Evolutionary conservation across 2,329 filamentous ascomycete species (phyloP).

Genomic region (Helotiales sp.): DNA sequence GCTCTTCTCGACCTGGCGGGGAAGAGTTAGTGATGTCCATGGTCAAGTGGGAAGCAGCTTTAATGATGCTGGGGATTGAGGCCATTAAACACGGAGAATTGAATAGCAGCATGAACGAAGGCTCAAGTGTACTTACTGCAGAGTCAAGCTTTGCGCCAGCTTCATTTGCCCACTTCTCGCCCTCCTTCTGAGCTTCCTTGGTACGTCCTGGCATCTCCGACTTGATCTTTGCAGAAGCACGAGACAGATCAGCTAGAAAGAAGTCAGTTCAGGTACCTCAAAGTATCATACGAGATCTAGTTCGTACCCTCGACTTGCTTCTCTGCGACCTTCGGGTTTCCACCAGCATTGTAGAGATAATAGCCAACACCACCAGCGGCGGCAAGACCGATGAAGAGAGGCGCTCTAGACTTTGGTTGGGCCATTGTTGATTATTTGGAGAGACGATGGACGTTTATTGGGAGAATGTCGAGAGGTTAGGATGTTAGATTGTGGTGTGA

Average conservation of each 20-base stretch:
- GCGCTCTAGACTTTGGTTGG: constrained; percentile 45
- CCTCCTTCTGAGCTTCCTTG: constrained; percentile 68
- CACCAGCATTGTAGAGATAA: constrained; percentile 89
- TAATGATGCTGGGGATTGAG: neutral
- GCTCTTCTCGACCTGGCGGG: constrained; percentile 62
- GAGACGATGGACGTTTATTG: neutral
- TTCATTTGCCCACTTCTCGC: constrained; percentile 63
- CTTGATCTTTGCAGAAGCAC: constrained; percentile 69
- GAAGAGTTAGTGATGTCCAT: constrained; percentile 17
- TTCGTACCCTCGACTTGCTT: constrained; percentile 81
- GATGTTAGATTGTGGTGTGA: neutral
- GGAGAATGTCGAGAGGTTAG: neutral
- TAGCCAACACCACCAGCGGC: constrained; percentile 76
- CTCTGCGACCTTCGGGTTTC: constrained; percentile 80
- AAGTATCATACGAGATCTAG: neutral
- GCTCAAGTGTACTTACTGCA: constrained; percentile 58
- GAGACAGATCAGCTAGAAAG: constrained; percentile 76
- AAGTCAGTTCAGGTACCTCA: constrained; percentile 18
- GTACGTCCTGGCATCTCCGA: constrained; percentile 66
- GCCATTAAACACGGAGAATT: neutral
- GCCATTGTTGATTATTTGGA: constrained; percentile 39
- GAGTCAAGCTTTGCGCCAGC: constrained; percentile 71
- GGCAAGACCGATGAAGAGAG: constrained; percentile 60
- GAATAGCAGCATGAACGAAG: too few species aligned
- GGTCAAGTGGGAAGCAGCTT: neutral